A percentile compares a stretch with the other conserved stretches of the same genome.
Conservation (phyloP, 2,329 filamentous ascomycete species). For the Ophiostoma fasciatum region DNA sequence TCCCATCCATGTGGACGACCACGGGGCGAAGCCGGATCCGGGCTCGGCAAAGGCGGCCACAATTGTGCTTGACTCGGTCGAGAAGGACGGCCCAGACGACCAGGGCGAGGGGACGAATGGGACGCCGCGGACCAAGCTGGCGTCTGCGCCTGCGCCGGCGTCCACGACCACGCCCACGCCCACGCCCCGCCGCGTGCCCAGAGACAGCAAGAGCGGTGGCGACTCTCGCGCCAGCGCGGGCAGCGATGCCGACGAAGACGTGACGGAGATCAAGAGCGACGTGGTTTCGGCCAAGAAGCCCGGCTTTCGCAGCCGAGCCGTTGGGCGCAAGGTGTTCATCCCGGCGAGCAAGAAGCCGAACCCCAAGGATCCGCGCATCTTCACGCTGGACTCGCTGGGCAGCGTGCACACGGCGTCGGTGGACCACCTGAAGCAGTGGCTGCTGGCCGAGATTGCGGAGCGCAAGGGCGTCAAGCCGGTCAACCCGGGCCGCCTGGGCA, state of each 20-base stretch:
- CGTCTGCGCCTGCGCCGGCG: too few relatives aligned
- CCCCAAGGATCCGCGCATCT: constrained; percentile 49
- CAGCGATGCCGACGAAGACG: constrained; percentile 6
- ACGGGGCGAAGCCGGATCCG: neutral
- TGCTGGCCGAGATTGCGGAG: constrained; percentile 55
- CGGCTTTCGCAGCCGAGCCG: too few relatives aligned
- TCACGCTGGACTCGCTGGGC: constrained; percentile 81
- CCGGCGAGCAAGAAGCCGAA: constrained; percentile 26
- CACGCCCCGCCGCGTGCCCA: too few relatives aligned
- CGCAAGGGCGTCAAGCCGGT: constrained; percentile 34
- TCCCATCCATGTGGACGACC: constrained; percentile 1
- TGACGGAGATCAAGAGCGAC: constrained; percentile 8
- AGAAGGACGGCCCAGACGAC: neutral
- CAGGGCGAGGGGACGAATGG: neutral
- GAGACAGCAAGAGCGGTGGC: too few relatives aligned
- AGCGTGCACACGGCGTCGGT: constrained; percentile 47
- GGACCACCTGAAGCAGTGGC: constrained; percentile 57
- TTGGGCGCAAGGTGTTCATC: constrained; percentile 22
- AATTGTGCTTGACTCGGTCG: constrained; percentile 1
- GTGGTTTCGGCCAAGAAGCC: neutral
- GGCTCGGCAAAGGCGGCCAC: neutral
- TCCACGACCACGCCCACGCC: too few relatives aligned
- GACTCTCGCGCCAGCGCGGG: too few relatives aligned
- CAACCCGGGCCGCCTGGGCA: constrained; percentile 24
- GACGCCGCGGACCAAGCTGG: too few relatives aligned